These are phyloP conservation scores for Lizanozyma gosingica DNA, from an alignment of 1,139 yeast genomes.

Conservation along the genomic window DNA sequence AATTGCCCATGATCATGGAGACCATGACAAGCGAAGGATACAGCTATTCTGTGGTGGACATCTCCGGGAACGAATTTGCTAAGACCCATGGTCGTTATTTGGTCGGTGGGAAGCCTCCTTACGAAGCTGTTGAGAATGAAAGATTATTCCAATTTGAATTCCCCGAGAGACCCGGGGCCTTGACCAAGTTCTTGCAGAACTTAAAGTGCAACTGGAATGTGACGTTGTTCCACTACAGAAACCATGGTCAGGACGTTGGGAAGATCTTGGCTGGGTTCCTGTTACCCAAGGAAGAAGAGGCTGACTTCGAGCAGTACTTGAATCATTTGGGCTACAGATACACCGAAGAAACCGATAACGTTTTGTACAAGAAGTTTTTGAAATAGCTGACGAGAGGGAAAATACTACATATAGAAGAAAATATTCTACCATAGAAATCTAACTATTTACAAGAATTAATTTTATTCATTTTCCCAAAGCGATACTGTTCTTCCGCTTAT, in stretches of 20 bases:
- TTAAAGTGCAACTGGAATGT: constrained; percentile 81
- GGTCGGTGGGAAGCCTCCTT: constrained; percentile 74
- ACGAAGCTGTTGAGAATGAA: constrained; percentile 49
- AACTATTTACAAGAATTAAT: no score
- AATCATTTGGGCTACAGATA: constrained; percentile 66
- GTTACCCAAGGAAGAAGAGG: constrained; percentile 65
- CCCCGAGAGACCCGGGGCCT: constrained; percentile 96
- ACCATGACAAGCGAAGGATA: constrained; percentile 32
- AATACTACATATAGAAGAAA: no score
- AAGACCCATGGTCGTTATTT: constrained; percentile 93
- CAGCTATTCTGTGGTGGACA: constrained; percentile 67
- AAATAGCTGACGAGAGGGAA: no score
- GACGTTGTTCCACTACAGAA: constrained; percentile 90
- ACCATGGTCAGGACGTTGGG: constrained; percentile 93
- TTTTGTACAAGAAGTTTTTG: constrained; percentile 72
- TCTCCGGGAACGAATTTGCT: constrained; percentile 89
- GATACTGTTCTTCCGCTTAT: no score
- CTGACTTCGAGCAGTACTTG: constrained; percentile 59
- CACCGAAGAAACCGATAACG: constrained; percentile 75
- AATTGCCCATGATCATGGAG: constrained; percentile 35
- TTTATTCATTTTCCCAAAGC: no score
- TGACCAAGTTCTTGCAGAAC: constrained; percentile 65
- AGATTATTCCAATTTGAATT: constrained; percentile 79
- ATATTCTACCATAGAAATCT: no score
- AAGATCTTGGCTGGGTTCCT: constrained; percentile 85